Base-by-base conservation (phyloP, 257 asterid species). In the Jaltomata sinuosa region DNA sequence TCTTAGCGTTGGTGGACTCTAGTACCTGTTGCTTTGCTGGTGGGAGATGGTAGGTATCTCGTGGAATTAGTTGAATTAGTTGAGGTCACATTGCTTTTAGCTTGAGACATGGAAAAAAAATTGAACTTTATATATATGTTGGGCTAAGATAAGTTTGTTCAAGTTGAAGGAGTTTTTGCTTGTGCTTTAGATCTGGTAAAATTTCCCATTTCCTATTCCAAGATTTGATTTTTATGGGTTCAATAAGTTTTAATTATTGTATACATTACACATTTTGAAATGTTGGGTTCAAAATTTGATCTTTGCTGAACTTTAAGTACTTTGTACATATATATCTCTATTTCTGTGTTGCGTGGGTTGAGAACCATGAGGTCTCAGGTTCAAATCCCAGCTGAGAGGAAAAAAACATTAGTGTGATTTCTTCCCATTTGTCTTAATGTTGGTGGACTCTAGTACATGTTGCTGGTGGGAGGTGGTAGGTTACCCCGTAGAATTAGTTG, bases 181-280 rank as follows among this genome's bases (percentile, higher is more conserved):
- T 94, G 99, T 84, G 96, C 98, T 11, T 98, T 94, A n/a, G 98
- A 94, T 85, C 96, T 96, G 16, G 99, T 96, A 84, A 61, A 61
- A 91, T 36, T 40, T 74, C 53, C 21, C 40, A 49, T 50, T 27
- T 19, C 19, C 68, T 79, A 4, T 53, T 40, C 49, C 22, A 55
- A 22, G 74, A 34, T 81, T 45, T 80, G 71, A 8, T 14, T 81
- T 47, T 54, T 19, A 38, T 38, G 19, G 34, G 68, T 22, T 59
- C 53, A 32, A 9, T 4, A 29, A 11, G 42, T 22, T 49, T 25
- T 16, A 6, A 79, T 78, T 79, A 8, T 29, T 19, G 38, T 14
- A 77, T 45, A 5, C 18, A 27, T 25, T 79, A 1, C 15, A 40
- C 34, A 59, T n/a, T 52, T n/a, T 31, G 62, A 8, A 12, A 11